Conservation (phyloP, 1,284 basidiomycete species). For the Pseudozyma tsukubaensis region DNA sequence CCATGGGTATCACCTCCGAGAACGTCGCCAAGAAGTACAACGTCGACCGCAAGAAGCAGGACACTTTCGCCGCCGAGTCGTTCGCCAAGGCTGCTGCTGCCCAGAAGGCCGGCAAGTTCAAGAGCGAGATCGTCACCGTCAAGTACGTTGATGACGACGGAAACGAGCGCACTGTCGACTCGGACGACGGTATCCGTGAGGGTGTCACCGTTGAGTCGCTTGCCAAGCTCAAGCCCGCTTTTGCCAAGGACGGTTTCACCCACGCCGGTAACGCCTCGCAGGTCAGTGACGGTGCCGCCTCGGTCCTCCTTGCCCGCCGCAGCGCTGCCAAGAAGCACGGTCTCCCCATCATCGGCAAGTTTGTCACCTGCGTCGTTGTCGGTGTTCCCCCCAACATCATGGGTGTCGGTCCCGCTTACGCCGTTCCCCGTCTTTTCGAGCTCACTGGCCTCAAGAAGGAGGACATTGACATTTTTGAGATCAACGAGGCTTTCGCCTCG, state of each 20-base stretch:
- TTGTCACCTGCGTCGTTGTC: slow-evolving; percentile 79
- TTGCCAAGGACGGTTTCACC: slow-evolving; percentile 86
- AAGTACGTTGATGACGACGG: slow-evolving; percentile 84
- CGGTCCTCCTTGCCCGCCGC: slow-evolving; percentile 87
- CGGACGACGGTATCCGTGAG: slow-evolving; percentile 85
- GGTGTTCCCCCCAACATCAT: slow-evolving; percentile 71
- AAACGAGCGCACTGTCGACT: slow-evolving; percentile 81
- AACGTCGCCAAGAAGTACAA: slow-evolving; percentile 86
- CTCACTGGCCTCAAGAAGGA: slow-evolving; percentile 60
- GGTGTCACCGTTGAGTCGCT: slow-evolving; percentile 90
- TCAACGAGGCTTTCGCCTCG: slow-evolving; percentile 70
- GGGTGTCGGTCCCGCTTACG: slow-evolving; percentile 68
- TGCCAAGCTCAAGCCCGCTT: slow-evolving; percentile 91
- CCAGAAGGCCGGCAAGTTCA: slow-evolving; percentile 89
- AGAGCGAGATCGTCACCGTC: slow-evolving; percentile 88
- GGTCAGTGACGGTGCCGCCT: slow-evolving; percentile 96
- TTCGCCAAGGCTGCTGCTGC: slow-evolving; percentile 86
- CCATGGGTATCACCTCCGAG: slow-evolving; percentile 97
- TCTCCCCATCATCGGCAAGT: slow-evolving; percentile 92
- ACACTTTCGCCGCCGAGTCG: slow-evolving; percentile 85
- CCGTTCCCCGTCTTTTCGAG: slow-evolving; percentile 65
- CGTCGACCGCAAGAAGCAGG: slow-evolving; percentile 81
- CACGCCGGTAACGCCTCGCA: slow-evolving; percentile 93
- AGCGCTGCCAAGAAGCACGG: slow-evolving; percentile 88
- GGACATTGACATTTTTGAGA: slow-evolving; percentile 66